Percentiles rank a stretch among this genome's conserved stretches.
Conservation (phyloP, 2,329 filamentous ascomycete genomes). For the Colletotrichum siamense region DNA sequence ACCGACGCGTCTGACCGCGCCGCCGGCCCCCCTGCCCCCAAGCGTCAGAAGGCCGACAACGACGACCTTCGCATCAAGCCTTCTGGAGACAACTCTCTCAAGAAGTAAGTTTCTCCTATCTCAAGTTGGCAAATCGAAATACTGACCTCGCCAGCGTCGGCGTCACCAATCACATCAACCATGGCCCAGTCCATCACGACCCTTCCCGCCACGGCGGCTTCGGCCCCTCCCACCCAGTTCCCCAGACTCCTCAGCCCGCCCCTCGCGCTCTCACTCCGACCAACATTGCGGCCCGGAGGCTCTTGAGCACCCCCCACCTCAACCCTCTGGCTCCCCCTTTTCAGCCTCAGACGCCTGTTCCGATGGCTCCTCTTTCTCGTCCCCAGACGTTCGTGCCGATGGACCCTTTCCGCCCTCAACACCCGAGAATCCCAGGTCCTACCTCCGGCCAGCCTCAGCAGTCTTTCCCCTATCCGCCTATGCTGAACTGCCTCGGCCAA, state of each 20-base stretch:
- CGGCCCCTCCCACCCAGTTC: background rate
- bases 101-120: fast-evolving
- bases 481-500: background rate
- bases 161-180: background rate
- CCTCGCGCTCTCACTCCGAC: background rate
- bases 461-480: background rate
- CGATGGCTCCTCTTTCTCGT: too few species aligned
- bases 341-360: background rate
- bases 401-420: background rate
- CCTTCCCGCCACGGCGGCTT: background rate
- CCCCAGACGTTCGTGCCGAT: background rate
- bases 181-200: background rate
- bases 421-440: background rate
- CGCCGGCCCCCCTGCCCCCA: background rate
- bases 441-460: fast-evolving
- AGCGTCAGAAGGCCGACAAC: background rate
- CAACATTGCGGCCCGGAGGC: background rate
- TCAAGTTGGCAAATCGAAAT: fast-evolving
- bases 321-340: background rate
- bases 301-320: background rate
- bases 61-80: background rate
- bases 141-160: background rate
- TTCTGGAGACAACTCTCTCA: background rate
- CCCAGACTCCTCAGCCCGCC: background rate
- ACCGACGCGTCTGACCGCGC: background rate